phyloP scores from a whole-genome alignment of 2,329 filamentous ascomycete genomes.

The Trichothecium roseum region DNA sequence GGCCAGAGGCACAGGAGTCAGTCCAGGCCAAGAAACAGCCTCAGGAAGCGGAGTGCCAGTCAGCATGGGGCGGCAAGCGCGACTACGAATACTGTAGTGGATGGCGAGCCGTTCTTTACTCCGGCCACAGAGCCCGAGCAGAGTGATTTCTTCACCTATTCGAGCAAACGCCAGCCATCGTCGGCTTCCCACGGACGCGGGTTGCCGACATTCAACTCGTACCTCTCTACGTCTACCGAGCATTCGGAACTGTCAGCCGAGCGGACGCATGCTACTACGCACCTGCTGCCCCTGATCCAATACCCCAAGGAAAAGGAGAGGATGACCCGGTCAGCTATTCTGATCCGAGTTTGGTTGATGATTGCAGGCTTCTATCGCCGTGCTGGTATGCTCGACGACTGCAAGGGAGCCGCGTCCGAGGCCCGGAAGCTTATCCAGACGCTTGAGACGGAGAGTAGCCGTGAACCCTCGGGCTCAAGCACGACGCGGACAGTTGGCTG shows the following conservation, averaged over 20 bases:
- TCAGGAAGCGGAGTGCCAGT: slow-evolving; percentile 41
- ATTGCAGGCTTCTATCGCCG: slow-evolving; percentile 82
- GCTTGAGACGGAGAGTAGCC: slow-evolving; percentile 57
- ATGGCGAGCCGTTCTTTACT: slow-evolving; percentile 41
- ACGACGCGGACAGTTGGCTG: slow-evolving; percentile 58
- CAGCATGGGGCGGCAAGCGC: slow-evolving; percentile 34
- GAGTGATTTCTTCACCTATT: slow-evolving; percentile 32
- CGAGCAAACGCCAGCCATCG: slow-evolving; percentile 29
- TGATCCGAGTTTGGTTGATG: slow-evolving; percentile 81
- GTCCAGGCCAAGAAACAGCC: slow-evolving; percentile 37
- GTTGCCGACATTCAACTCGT: slow-evolving; percentile 33
- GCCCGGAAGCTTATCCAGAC: slow-evolving; percentile 64
- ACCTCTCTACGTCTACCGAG: slow-evolving; percentile 28
- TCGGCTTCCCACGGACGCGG: slow-evolving; percentile 32
- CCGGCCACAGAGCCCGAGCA: slow-evolving; percentile 31
- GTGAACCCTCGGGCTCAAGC: slow-evolving; percentile 50
- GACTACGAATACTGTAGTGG: slow-evolving; percentile 30
- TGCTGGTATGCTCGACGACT: slow-evolving; percentile 70
- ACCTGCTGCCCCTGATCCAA: slow-evolving; percentile 39
- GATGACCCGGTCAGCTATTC: slow-evolving; percentile 36
- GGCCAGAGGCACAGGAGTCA: slow-evolving; percentile 30
- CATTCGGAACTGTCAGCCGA: slow-evolving; percentile 28
- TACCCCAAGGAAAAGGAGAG: slow-evolving; percentile 44
- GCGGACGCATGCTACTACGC: slow-evolving; percentile 31
- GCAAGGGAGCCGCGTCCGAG: slow-evolving; percentile 69